Evolutionary conservation across 805 yeast genomes (phyloP).

Genomic region (Torulaspora maleeae): DNA sequence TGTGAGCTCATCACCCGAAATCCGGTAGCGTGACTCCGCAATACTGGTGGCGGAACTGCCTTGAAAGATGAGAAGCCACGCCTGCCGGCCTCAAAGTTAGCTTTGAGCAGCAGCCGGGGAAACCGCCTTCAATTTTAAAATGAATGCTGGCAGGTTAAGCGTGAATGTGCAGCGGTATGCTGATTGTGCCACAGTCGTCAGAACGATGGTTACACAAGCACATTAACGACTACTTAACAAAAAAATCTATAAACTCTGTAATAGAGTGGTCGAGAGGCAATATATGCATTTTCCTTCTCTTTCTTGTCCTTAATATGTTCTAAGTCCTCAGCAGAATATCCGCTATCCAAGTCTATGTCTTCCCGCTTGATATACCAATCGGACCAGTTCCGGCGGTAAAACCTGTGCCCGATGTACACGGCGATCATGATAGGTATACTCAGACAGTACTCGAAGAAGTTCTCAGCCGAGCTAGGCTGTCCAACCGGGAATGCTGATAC

Average conservation of each 20-base stretch:
- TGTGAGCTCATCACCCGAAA: too few relatives aligned
- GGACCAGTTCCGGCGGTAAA: slow-evolving; percentile 37
- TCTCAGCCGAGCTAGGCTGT: slow-evolving; percentile 33
- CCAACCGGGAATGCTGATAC: slow-evolving; percentile 61
- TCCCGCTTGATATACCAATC: slow-evolving; percentile 37
- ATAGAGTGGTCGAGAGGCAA: slow-evolving; percentile 32
- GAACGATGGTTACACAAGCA: not conserved
- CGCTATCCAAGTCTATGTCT: slow-evolving; percentile 55
- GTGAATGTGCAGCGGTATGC: not conserved
- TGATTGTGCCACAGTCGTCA: not conserved
- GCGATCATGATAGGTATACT: slow-evolving; percentile 45
- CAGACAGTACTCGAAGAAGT: slow-evolving; percentile 50
- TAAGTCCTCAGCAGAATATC: slow-evolving; percentile 46
- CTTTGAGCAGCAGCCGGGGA: too few relatives aligned
- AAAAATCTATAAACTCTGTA: slow-evolving; percentile 35
- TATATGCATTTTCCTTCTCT: slow-evolving; percentile 27
- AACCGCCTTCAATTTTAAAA: too few relatives aligned
- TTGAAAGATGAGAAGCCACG: too few relatives aligned
- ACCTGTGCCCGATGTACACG: slow-evolving; percentile 43
- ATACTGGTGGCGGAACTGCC: too few relatives aligned
- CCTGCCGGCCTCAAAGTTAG: too few relatives aligned
- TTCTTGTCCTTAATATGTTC: slow-evolving; percentile 40
- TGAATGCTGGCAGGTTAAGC: too few relatives aligned
- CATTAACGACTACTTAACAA: slow-evolving; percentile 24
- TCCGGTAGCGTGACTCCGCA: too few relatives aligned